A percentile compares a stretch with the other conserved stretches of the same genome.
Evolutionary conservation across 495 filamentous ascomycete genomes (phyloP).

Genomic region (Platismatia glauca): DNA sequence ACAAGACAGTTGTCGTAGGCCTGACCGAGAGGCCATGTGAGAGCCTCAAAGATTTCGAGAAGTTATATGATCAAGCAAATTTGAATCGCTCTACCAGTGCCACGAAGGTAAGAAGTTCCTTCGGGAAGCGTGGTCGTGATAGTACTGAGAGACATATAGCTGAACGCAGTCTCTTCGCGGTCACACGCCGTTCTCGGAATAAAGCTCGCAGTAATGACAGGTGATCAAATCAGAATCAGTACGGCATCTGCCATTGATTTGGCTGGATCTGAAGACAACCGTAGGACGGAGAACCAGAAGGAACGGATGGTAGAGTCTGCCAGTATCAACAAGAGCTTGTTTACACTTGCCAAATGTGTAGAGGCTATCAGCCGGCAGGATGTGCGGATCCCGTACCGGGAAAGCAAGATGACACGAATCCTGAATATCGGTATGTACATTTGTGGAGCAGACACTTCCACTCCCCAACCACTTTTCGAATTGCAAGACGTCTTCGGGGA

Average conservation of each 20-base stretch:
- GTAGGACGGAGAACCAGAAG: constrained; percentile 88
- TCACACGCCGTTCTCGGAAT: constrained; percentile 92
- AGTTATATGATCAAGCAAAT: constrained; percentile 88
- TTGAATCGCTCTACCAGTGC: constrained; percentile 83
- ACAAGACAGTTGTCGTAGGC: constrained; percentile 86
- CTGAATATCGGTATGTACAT: constrained; percentile 39
- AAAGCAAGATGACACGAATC: constrained; percentile 96
- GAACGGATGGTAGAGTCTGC: constrained; percentile 91
- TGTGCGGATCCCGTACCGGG: constrained; percentile 80
- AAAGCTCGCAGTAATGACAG: constrained; percentile 67
- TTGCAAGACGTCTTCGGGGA: neutral
- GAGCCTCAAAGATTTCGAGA: constrained; percentile 86
- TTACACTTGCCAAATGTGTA: constrained; percentile 90
- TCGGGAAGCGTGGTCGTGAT: neutral
- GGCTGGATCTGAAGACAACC: constrained; percentile 92
- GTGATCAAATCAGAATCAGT: constrained; percentile 61
- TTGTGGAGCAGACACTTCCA: neutral
- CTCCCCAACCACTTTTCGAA: neutral
- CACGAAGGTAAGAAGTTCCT: constrained; percentile 54
- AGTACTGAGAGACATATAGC: constrained; percentile 28
- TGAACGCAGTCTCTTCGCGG: constrained; percentile 89
- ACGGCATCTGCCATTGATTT: constrained; percentile 92
- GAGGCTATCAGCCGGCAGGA: constrained; percentile 82
- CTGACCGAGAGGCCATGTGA: constrained; percentile 78
- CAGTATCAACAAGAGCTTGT: constrained; percentile 96